Evolutionary conservation across 192 early-diverging fungal genomes (phyloP).

Genomic region (Coemansia sp.): DNA sequence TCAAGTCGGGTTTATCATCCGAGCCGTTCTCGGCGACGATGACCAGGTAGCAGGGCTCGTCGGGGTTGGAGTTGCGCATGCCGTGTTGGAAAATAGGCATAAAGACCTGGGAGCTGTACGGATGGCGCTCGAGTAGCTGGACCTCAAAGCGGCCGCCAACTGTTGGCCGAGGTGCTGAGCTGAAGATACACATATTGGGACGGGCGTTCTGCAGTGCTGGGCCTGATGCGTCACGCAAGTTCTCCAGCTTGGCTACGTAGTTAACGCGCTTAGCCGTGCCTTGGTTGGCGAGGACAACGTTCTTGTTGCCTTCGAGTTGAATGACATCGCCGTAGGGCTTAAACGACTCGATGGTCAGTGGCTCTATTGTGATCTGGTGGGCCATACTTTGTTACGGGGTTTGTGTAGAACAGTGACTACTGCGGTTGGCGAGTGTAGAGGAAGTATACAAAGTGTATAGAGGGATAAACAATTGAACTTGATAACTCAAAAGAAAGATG

Average conservation of each 20-base stretch:
- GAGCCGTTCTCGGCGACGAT: slow-evolving; percentile 76
- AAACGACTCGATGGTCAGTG: slow-evolving; percentile 68
- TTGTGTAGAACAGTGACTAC: not conserved
- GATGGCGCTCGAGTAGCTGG: slow-evolving; percentile 80
- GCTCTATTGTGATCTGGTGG: slow-evolving; percentile 55
- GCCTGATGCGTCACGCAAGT: slow-evolving; percentile 38
- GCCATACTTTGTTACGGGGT: slow-evolving; percentile 6
- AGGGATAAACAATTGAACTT: not conserved
- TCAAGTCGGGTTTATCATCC: slow-evolving; percentile 70
- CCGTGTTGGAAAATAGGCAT: slow-evolving; percentile 66
- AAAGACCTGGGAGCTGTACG: slow-evolving; percentile 83
- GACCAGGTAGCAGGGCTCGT: slow-evolving; percentile 64
- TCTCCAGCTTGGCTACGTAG: slow-evolving; percentile 62
- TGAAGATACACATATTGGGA: slow-evolving; percentile 75
- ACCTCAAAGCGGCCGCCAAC: slow-evolving; percentile 57
- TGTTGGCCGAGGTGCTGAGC: slow-evolving; percentile 44
- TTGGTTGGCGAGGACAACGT: slow-evolving; percentile 64
- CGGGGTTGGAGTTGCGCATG: slow-evolving; percentile 19
- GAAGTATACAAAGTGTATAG: not conserved
- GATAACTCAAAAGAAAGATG: not conserved
- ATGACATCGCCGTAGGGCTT: slow-evolving; percentile 77
- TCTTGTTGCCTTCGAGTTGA: slow-evolving; percentile 53
- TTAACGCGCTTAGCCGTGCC: slow-evolving; percentile 74
- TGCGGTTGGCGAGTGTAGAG: not conserved
- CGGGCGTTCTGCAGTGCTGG: slow-evolving; percentile 35